These are phyloP conservation scores for Phytophthora tentaculata DNA, from an alignment of 352 stramenopile species.

Conservation along the genomic window DNA sequence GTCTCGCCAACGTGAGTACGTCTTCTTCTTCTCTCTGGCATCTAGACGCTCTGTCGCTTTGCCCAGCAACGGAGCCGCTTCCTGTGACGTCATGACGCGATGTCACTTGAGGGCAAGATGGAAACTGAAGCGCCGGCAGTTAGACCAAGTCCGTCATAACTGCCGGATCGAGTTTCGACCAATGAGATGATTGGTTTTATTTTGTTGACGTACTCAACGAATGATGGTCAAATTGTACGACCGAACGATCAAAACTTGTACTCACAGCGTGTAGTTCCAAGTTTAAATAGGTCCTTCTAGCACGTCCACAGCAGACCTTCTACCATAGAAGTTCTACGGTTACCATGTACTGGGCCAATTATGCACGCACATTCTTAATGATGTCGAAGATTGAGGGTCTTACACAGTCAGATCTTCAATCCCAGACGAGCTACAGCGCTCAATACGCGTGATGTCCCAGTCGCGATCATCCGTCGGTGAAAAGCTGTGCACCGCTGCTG, in stretches of 20 bases:
- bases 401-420: conserved; percentile 64
- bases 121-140: conserved; percentile 25
- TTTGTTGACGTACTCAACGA: conserved; percentile 20
- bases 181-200: conserved; percentile 6
- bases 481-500: conserved; percentile 16
- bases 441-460: conserved; percentile 36
- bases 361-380: not conserved
- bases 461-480: conserved; percentile 35
- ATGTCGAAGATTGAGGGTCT: no score
- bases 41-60: conserved; percentile 19
- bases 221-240: conserved; percentile 19
- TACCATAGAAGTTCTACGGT: no score
- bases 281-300: no score
- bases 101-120: conserved; percentile 18
- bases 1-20: conserved; percentile 59
- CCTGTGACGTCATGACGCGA: conserved; percentile 15
- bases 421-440: conserved; percentile 51
- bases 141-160: conserved; percentile 3
- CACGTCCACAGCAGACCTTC: no score
- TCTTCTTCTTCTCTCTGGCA: conserved; percentile 43
- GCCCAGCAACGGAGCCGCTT: conserved; percentile 50
- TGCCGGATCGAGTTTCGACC: conserved; percentile 11
- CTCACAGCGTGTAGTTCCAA: no score
- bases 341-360: no score
- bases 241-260: no score